These are phyloP conservation scores for Dentipellis fragilis DNA, from an alignment of 768 basidiomycete genomes.

Conservation along the genomic window DNA sequence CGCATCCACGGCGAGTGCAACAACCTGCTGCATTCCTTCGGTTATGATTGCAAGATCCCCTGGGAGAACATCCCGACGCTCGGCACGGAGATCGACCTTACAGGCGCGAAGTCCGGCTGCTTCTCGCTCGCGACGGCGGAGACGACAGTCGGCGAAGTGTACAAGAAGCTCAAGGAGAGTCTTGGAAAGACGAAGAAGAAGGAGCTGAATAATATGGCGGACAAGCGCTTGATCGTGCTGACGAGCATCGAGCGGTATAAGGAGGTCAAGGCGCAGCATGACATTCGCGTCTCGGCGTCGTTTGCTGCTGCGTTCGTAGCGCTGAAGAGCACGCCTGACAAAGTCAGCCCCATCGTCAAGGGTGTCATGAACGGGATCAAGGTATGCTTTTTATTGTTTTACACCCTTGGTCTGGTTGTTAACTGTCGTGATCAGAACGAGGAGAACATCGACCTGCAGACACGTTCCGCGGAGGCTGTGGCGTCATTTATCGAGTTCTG, in stretches of 20 bases:
- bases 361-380: conserved; percentile 97
- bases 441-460: conserved; percentile 81
- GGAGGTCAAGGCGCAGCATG: conserved; percentile 76
- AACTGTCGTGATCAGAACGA: conserved; percentile 47
- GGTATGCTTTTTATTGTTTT: conserved; percentile 29
- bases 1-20: conserved; percentile 76
- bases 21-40: conserved; percentile 73
- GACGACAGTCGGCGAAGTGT: conserved; percentile 58
- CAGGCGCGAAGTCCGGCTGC: conserved; percentile 47
- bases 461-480: conserved; percentile 77
- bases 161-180: conserved; percentile 61
- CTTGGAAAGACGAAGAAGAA: conserved; percentile 73
- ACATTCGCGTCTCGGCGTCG: conserved; percentile 79
- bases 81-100: conserved; percentile 68
- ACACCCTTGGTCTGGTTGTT: neutral
- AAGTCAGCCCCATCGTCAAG: conserved; percentile 93
- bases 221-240: conserved; percentile 61
- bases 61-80: conserved; percentile 70
- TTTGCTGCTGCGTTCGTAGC: conserved; percentile 90
- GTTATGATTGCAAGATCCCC: conserved; percentile 79
- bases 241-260: conserved; percentile 69
- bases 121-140: conserved; percentile 79
- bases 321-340: conserved; percentile 77
- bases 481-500: conserved; percentile 86
- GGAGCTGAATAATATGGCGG: conserved; percentile 61